Base-by-base conservation (phyloP, 495 filamentous ascomycete species). In the Lindgomyces ingoldianus region DNA sequence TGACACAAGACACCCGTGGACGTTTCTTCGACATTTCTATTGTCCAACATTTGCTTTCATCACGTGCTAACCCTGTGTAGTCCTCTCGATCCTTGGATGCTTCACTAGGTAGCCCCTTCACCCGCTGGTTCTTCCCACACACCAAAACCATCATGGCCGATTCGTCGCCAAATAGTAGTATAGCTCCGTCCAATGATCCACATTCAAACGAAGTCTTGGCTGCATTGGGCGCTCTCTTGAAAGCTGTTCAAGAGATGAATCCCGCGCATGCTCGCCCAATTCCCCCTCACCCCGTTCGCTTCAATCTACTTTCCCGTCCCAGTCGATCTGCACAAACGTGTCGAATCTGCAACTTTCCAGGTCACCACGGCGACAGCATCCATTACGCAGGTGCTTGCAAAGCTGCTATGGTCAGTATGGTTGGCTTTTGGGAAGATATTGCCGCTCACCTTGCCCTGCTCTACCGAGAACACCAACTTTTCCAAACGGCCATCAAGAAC, bases 371-470 rank as follows among this genome's bases (percentile, higher is more conserved):
- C 18, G 3, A 22, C 6, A 18, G 49, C 45, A 47, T 62, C 24
- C 30, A 56, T 6, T 25, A 52, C 2, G 29, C 60, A 4, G 22
- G 8, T 21, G 59, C 8, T 9, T 68, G 59, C 39, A 58, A 30
- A 41, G 30, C 19, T n/a, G 65, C 65, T 14, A 52, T 68, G 8
- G 14, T 57, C n/a, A 39, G n/a, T 46, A 29, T 29, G 4, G 52
- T 68, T 24, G 51, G 18, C 19, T 68, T 58, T 25, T 68, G 65
- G 65, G 51, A 63, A 19, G 52, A 54, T 27, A 24, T 63, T 21
- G 14, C 27, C 12, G 46, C 4, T 1, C 21, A 62, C n/a, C 10
- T 68, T 26, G 22, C 8, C 3, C 26, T 47, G 8, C 29, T 68
- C 2, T 62, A 62, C 30, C 1, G 44, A 9, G 22, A 45, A 2